Percentiles rank a stretch among this genome's conserved stretches.
Conservation (phyloP, 495 filamentous ascomycete genomes). For the Penicillium coprophilum region DNA sequence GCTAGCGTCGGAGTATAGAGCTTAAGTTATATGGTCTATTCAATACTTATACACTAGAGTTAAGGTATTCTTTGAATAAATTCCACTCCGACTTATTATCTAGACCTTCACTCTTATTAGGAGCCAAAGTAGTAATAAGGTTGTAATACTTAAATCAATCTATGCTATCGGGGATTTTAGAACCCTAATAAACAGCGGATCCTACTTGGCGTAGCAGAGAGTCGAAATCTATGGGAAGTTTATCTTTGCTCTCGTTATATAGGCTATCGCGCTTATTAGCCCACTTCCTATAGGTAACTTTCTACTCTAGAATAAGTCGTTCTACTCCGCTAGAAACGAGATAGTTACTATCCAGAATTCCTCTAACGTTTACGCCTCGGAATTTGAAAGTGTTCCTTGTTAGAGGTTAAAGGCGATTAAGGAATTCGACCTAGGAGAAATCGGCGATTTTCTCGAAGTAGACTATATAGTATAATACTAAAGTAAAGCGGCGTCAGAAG, state of each 20-base stretch:
- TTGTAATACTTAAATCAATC: slow-evolving; percentile 4
- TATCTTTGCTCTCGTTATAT: not conserved
- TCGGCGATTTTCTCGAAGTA: not conserved
- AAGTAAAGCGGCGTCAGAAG: not conserved
- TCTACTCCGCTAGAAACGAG: not conserved
- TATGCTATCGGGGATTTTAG: slow-evolving; percentile 9
- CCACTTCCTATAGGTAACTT: not conserved
- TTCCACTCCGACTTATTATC: slow-evolving; percentile 15
- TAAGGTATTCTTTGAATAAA: slow-evolving; percentile 13
- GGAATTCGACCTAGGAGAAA: not conserved
- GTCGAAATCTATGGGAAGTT: not conserved
- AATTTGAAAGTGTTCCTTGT: not conserved
- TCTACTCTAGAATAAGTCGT: not conserved
- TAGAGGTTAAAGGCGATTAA: not conserved
- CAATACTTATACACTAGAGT: not conserved
- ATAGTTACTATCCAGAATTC: not conserved
- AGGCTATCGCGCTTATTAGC: not conserved
- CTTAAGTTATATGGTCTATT: not conserved
- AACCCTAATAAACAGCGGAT: not conserved
- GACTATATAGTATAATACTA: not conserved
- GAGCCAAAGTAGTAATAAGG: slow-evolving; percentile 10
- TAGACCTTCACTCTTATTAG: slow-evolving; percentile 15
- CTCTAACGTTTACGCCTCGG: not conserved
- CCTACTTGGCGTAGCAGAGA: not conserved
- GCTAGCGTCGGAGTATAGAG: not conserved